phyloP scores from a whole-genome alignment of 371 early-diverging fungal species.

The Fennellomyces sp. region DNA sequence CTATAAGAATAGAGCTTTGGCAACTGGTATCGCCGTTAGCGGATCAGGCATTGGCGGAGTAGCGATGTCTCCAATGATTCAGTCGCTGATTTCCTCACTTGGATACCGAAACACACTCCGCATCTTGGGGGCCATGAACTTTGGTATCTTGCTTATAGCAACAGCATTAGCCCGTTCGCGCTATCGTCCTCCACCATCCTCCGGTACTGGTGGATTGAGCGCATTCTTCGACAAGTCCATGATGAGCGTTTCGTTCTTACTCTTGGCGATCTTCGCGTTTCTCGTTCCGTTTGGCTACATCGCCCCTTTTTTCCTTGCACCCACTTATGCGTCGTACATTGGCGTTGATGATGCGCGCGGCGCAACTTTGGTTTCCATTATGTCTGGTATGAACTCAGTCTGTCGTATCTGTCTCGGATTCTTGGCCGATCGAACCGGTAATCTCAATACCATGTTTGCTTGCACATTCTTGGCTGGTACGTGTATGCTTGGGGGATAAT shows the following conservation, averaged over 20 bases:
- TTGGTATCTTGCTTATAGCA: constrained; percentile 42
- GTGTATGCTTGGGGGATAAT: constrained; percentile 30
- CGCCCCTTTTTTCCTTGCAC: constrained; percentile 28
- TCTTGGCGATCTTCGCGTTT: constrained; percentile 38
- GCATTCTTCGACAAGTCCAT: constrained; percentile 18
- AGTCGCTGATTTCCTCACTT: constrained; percentile 43
- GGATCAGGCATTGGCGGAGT: constrained; percentile 83
- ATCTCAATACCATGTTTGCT: constrained; percentile 23
- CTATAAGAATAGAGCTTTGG: constrained; percentile 40
- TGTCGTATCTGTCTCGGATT: constrained; percentile 40
- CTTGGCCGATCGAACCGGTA: constrained; percentile 15
- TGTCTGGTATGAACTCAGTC: constrained; percentile 27
- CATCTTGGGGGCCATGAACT: constrained; percentile 31
- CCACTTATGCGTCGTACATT: constrained; percentile 15
- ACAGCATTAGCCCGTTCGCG: constrained; percentile 35
- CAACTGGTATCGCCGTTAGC: constrained; percentile 57
- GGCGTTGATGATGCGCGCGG: constrained; percentile 6
- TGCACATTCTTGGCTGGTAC: constrained; percentile 13
- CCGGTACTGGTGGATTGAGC: constrained; percentile 4
- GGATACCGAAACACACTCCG: constrained; percentile 64
- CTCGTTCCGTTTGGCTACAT: constrained; percentile 48
- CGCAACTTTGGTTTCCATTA: constrained; percentile 18
- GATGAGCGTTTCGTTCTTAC: constrained; percentile 14
- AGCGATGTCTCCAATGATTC: constrained; percentile 60
- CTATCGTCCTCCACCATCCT: constrained; percentile 26